These are phyloP conservation scores for Juglanconis oblonga DNA, from an alignment of 2,329 filamentous ascomycete species.

Conservation along the genomic window DNA sequence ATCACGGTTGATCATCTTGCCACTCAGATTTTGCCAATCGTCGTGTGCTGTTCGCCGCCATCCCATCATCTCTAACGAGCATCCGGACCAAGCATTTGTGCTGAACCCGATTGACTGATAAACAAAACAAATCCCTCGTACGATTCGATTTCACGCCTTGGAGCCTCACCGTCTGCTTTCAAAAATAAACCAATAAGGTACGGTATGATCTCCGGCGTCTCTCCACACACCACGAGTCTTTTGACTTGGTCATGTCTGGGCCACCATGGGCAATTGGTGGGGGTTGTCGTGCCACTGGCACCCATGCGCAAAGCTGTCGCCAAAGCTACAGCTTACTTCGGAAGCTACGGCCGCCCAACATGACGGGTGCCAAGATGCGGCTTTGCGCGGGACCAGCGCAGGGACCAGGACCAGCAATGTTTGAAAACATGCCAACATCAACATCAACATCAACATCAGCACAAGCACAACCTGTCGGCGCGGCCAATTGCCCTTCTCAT, in stretches of 20 bases:
- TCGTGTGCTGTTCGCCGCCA: conserved; percentile 19
- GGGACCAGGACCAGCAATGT: not conserved
- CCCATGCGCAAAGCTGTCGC: not conserved
- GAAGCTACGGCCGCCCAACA: conserved; percentile 1
- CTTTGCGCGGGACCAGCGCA: not conserved
- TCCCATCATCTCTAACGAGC: not conserved
- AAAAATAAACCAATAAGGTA: conserved; percentile 7
- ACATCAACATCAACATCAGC: not conserved
- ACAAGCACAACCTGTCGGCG: not conserved
- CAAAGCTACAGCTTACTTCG: conserved; percentile 2
- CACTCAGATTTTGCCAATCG: conserved; percentile 13
- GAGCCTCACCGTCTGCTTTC: not conserved
- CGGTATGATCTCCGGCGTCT: not conserved
- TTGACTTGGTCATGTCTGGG: no score
- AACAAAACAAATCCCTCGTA: conserved; percentile 13
- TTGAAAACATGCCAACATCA: not conserved
- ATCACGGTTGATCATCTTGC: conserved; percentile 12
- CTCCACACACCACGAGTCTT: not conserved
- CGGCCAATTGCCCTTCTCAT: not conserved
- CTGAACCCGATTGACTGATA: conserved; percentile 14
- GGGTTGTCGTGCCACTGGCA: not conserved
- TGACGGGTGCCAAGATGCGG: conserved; percentile 18
- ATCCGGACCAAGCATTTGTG: conserved; percentile 5
- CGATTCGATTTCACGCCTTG: not conserved
- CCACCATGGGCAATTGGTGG: not conserved